These are phyloP conservation scores for Lichenothelia convexa DNA, from an alignment of 495 filamentous ascomycete species.

Conservation along the genomic window DNA sequence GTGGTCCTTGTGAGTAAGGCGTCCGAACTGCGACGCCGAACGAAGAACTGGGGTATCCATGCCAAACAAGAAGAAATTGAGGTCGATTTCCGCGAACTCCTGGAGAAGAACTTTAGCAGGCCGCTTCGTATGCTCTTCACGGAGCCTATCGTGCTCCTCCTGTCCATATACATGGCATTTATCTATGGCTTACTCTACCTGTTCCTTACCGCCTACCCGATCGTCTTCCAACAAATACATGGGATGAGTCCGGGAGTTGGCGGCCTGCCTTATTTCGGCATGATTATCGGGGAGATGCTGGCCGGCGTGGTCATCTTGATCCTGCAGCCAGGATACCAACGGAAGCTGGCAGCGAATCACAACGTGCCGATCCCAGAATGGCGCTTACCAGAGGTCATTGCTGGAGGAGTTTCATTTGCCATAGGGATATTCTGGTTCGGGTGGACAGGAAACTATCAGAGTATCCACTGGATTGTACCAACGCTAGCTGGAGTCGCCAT, in stretches of 20 bases:
- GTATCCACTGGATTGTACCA: conserved; percentile 70
- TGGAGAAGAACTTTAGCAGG: conserved; percentile 69
- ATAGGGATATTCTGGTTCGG: conserved; percentile 76
- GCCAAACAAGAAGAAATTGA: conserved; percentile 89
- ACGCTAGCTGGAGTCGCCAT: conserved; percentile 48
- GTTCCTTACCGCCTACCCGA: conserved; percentile 63
- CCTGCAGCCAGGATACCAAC: conserved; percentile 45
- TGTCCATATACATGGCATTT: conserved; percentile 70
- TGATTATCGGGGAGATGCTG: conserved; percentile 52
- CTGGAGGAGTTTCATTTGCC: conserved; percentile 56
- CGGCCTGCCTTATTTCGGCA: conserved; percentile 66
- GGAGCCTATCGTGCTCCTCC: conserved; percentile 59
- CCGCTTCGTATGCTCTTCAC: conserved; percentile 61
- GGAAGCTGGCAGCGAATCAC: conserved; percentile 41
- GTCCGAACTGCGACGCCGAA: conserved; percentile 55
- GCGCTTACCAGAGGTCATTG: conserved; percentile 63
- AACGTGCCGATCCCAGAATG: conserved; percentile 67
- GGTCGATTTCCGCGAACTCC: conserved; percentile 57
- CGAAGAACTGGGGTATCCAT: conserved; percentile 85
- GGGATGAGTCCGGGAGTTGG: conserved; percentile 45
- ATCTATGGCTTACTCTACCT: conserved; percentile 69
- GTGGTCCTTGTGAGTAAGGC: conserved; percentile 64
- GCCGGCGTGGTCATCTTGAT: conserved; percentile 46
- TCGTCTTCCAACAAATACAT: conserved; percentile 60
- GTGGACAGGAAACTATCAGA: conserved; percentile 47